Base-by-base conservation (phyloP, 345 rosid species). In the Eucalyptus camaldulensis region DNA sequence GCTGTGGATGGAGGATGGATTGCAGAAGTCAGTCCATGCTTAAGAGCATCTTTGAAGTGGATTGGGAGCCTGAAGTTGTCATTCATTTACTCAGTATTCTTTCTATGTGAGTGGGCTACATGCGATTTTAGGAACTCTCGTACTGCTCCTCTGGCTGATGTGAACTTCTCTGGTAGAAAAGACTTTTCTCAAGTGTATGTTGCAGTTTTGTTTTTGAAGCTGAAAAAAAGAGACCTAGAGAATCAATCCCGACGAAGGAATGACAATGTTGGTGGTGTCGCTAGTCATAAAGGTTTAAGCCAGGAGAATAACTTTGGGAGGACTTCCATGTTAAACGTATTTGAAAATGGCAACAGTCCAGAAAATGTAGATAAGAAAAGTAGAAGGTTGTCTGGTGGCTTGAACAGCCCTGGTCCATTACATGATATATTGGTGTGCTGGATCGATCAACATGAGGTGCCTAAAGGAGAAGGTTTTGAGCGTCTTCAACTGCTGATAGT, bases 81-180 rank as follows among this genome's bases (percentile, higher is more conserved):
- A 65, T 93, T 96, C 89, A 89, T 97, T 92, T 93, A 95, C 91
- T 96, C 98, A 6, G 94, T 96, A 27, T 98, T 98, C 92, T 94
- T 96, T 88, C 97, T 98, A 90, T 94, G 98, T 69, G 99, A 98
- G 93, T 98, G 99, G 99, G 99, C 99, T 85, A 96, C 98, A 8
- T 97, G 98, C 91, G 97, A 96, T 88, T 98, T 94, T 90, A 94
- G 99, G 90, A 98, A 96, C 89, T 96, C 96, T 88, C 96, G 98
- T 47, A 91, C 91, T 90, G 92, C 94, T 83, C 93, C 93, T 27
- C 95, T 96, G 90, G 88, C 89, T 88, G 97, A 93, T 62, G 69
- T 94, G 89, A 95, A 96, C 91, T 95, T 96, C 92, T 94, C 99
- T 6, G 99, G 99, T 29, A 92, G 94, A 91, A 95, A 94, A 88